These are phyloP conservation scores for Cordyceps militaris DNA, from an alignment of 2,329 filamentous ascomycete genomes.

Conservation along the genomic window DNA sequence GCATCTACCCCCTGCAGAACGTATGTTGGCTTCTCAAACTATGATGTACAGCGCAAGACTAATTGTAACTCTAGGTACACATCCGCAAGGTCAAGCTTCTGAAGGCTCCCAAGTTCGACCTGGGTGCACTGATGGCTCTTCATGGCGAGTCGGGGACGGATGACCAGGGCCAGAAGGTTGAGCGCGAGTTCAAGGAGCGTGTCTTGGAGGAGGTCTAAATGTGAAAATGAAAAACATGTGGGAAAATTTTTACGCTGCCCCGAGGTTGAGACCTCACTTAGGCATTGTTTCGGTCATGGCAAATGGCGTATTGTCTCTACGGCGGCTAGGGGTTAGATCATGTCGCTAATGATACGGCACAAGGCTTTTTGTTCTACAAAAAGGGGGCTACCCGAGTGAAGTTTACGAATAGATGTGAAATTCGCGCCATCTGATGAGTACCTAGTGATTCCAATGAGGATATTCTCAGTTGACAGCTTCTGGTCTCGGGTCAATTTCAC, in stretches of 20 bases:
- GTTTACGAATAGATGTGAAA: background rate
- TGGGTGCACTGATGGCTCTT: constrained; percentile 89
- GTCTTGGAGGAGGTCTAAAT: constrained; percentile 90
- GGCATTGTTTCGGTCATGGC: constrained; percentile 37
- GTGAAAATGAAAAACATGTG: constrained; percentile 14
- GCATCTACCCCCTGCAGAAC: constrained; percentile 99
- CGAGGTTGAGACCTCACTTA: constrained; percentile 16
- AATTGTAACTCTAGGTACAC: constrained; percentile 64
- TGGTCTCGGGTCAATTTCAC: too few relatives aligned
- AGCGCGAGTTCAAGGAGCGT: constrained; percentile 98
- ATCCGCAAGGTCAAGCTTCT: constrained; percentile 99
- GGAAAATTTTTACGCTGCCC: constrained; percentile 12
- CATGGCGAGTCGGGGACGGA: constrained; percentile 96
- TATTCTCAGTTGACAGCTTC: too few relatives aligned
- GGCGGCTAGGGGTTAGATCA: constrained; percentile 35
- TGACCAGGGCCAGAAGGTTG: constrained; percentile 96
- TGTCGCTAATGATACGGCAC: constrained; percentile 31
- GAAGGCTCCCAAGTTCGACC: constrained; percentile 98
- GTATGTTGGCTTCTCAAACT: constrained; percentile 46
- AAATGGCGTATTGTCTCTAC: constrained; percentile 38
- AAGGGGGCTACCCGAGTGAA: background rate
- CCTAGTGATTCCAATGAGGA: too few relatives aligned
- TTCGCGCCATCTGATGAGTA: too few relatives aligned
- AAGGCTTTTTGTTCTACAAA: constrained; percentile 17
- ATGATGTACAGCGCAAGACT: background rate